Evolutionary conservation across 2,329 filamentous ascomycete genomes (phyloP).

Genomic region (Cladosporium sp.): DNA sequence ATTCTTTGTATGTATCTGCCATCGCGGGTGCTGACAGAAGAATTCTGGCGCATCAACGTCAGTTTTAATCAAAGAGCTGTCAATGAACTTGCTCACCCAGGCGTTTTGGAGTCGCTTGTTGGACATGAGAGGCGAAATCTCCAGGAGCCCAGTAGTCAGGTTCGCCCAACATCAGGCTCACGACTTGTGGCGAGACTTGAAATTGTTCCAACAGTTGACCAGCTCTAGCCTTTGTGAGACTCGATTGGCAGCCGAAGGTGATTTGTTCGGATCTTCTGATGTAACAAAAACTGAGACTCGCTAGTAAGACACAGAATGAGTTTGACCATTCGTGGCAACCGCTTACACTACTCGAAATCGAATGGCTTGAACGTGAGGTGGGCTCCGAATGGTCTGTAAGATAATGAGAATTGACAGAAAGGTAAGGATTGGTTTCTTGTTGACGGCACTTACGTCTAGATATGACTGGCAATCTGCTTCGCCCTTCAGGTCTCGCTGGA

Average conservation of each 20-base stretch:
- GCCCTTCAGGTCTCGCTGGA: not conserved
- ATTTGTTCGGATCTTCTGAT: not conserved
- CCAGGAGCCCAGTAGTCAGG: not conserved
- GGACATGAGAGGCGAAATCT: not conserved
- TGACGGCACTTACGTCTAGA: not conserved
- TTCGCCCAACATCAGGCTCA: not conserved
- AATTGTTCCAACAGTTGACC: not conserved
- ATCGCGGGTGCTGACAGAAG: constrained; percentile 3
- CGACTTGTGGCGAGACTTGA: not conserved
- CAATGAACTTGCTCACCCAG: not conserved
- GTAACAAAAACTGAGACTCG: not conserved
- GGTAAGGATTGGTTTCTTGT: not conserved
- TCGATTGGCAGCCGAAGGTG: not conserved
- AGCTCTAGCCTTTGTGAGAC: not conserved
- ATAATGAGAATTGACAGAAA: not conserved
- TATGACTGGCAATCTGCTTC: not conserved
- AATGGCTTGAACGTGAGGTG: not conserved
- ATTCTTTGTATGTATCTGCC: not conserved
- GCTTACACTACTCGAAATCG: not conserved
- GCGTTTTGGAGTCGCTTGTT: not conserved
- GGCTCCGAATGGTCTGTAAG: not conserved
- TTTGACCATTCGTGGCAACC: not conserved
- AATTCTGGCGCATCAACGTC: constrained; percentile 2
- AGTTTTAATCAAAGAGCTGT: too few species aligned
- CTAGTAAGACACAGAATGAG: not conserved